A percentile compares a stretch with the other conserved stretches of the same genome.
Evolutionary conservation across 306 rosid genomes (phyloP).

Genomic region (Inga leiocalycina): DNA sequence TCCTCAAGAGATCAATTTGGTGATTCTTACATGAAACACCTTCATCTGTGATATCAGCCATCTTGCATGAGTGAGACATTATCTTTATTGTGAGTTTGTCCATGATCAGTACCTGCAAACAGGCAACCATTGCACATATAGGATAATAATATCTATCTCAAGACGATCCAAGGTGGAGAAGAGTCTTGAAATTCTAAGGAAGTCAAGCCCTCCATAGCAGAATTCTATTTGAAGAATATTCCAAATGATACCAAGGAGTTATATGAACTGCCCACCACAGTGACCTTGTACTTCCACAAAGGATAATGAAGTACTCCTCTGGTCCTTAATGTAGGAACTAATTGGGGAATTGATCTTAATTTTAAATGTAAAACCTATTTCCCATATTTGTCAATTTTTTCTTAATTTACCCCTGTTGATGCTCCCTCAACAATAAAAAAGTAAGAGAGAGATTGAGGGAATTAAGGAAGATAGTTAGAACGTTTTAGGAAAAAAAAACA

Average conservation of each 20-base stretch:
- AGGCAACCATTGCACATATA: constrained; percentile 30
- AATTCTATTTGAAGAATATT: neutral
- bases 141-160: neutral
- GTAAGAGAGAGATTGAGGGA: too few relatives aligned
- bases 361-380: too few relatives aligned
- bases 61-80: constrained; percentile 95
- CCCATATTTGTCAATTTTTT: too few relatives aligned
- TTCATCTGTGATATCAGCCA: constrained; percentile 98
- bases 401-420: too few relatives aligned
- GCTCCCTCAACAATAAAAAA: too few relatives aligned
- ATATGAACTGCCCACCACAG: neutral
- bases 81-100: constrained; percentile 92
- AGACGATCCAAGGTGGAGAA: neutral
- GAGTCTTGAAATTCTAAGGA: neutral
- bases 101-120: constrained; percentile 86
- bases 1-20: constrained; percentile 4
- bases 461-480: too few relatives aligned
- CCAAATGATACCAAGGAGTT: neutral
- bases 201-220: neutral
- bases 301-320: neutral
- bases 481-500: too few relatives aligned
- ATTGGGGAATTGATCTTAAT: too few relatives aligned
- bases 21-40: constrained; percentile 90
- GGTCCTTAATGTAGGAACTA: too few relatives aligned
- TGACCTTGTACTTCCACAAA: neutral